These are phyloP conservation scores for Lepidium sativum DNA, from an alignment of 345 rosid genomes.

Conservation along the genomic window DNA sequence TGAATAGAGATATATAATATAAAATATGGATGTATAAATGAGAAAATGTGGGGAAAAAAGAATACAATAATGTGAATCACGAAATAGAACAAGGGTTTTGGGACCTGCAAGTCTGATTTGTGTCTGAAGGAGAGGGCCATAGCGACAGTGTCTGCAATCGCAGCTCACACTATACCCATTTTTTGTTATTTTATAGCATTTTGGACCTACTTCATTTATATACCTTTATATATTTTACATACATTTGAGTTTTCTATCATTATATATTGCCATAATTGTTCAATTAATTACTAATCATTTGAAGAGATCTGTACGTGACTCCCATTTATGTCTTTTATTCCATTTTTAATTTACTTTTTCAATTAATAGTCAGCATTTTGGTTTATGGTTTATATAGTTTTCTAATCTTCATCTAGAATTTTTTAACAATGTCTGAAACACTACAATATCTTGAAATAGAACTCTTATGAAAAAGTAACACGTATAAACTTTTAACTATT, in stretches of 20 bases:
- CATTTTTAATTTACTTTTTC: background rate
- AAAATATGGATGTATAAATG: background rate
- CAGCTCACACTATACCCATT: conserved; percentile 20
- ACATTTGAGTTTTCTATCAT: conserved; percentile 14
- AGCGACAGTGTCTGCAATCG: conserved; percentile 23
- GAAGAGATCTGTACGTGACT: conserved; percentile 7
- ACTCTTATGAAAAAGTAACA: too few species aligned
- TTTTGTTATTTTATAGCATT: conserved; percentile 4
- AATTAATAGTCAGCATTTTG: background rate
- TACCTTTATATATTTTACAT: background rate
- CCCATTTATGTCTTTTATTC: conserved; percentile 3
- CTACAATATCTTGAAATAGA: too few species aligned
- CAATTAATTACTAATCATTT: conserved; percentile 22
- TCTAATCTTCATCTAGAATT: background rate
- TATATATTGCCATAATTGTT: conserved; percentile 8
- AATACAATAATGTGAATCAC: conserved; percentile 32
- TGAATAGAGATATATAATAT: background rate
- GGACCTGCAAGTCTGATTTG: conserved; percentile 32
- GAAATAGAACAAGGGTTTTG: conserved; percentile 32
- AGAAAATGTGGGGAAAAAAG: conserved; percentile 5
- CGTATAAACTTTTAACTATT: too few species aligned
- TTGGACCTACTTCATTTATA: conserved; percentile 21
- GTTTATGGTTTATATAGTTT: too few species aligned
- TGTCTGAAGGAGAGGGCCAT: conserved; percentile 30
- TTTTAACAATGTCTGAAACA: too few species aligned